phyloP scores from a whole-genome alignment of 225 moss, liverwort and hornwort genomes.

The Polytrichum formosum region DNA sequence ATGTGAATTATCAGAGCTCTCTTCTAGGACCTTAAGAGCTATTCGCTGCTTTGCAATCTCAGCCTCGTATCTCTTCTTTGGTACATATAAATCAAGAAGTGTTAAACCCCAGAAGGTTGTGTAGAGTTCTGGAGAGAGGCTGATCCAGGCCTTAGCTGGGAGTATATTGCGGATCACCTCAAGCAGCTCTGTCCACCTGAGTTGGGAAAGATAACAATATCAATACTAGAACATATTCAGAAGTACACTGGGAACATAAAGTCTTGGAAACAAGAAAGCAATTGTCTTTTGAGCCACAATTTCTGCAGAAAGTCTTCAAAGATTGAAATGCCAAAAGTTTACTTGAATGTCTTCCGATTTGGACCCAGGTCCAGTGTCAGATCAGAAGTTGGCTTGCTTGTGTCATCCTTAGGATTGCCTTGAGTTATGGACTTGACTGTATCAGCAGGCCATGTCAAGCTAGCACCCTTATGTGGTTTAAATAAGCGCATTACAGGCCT shows the following conservation, averaged over 20 bases:
- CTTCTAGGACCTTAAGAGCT: conserved; percentile 84
- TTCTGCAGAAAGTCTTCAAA: conserved; percentile 9
- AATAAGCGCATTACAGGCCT: conserved; percentile 94
- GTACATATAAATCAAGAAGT: conserved; percentile 89
- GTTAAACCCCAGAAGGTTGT: conserved; percentile 98
- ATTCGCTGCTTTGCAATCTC: conserved; percentile 91
- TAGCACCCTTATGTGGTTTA: conserved; percentile 76
- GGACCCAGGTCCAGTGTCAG: conserved; percentile 80
- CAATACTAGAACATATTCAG: background rate
- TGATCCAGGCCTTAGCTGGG: conserved; percentile 87
- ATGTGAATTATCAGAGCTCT: conserved; percentile 91
- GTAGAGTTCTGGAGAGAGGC: conserved; percentile 94
- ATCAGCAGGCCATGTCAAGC: conserved; percentile 88
- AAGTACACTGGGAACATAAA: conserved; percentile 1
- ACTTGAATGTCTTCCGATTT: conserved; percentile 70
- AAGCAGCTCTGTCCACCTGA: conserved; percentile 88
- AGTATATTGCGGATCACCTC: conserved; percentile 73
- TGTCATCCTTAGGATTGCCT: conserved; percentile 47
- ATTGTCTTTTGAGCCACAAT: background rate
- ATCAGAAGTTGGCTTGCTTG: conserved; percentile 40
- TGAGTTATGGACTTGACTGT: conserved; percentile 48
- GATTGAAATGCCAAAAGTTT: conserved; percentile 30
- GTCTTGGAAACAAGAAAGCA: background rate
- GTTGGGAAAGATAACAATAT: conserved; percentile 11
- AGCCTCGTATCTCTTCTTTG: conserved; percentile 86